Conservation (phyloP, 768 basidiomycete species). For the Boletus sp. region DNA sequence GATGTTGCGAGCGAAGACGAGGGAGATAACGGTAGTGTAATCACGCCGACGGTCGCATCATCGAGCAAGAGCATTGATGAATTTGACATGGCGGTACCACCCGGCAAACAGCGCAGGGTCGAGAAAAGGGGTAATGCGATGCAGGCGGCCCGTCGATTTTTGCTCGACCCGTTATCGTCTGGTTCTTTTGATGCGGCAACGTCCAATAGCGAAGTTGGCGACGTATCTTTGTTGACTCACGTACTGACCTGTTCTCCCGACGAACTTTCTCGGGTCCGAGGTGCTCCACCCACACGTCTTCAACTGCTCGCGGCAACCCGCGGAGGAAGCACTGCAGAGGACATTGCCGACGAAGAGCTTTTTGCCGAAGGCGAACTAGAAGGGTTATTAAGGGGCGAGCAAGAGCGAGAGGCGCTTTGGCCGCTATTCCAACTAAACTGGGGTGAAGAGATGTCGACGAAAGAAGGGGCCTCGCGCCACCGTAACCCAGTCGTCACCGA, state of each 20-base stretch:
- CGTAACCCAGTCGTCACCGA: conserved; percentile 10
- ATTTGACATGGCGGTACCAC: conserved; percentile 4
- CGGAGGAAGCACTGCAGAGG: conserved; percentile 49
- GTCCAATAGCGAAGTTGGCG: conserved; percentile 13
- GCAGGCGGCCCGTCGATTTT: conserved; percentile 50
- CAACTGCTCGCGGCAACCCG: conserved; percentile 59
- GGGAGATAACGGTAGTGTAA: conserved; percentile 17
- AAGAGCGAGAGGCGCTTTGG: conserved; percentile 48
- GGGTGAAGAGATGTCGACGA: conserved; percentile 28
- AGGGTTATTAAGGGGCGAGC: conserved; percentile 49
- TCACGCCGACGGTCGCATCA: conserved; percentile 11
- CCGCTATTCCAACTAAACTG: conserved; percentile 38
- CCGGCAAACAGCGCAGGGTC: conserved; percentile 34
- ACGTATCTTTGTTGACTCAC: conserved; percentile 45
- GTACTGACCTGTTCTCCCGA: conserved; percentile 48
- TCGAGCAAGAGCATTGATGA: neutral
- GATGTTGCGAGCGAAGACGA: conserved; percentile 34
- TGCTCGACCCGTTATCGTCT: conserved; percentile 56
- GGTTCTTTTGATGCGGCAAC: conserved; percentile 15
- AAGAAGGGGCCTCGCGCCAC: conserved; percentile 16
- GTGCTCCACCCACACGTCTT: conserved; percentile 55
- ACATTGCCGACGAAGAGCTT: conserved; percentile 68
- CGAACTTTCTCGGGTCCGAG: conserved; percentile 27
- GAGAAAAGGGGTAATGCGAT: conserved; percentile 30
- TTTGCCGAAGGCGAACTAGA: conserved; percentile 71